phyloP scores from a whole-genome alignment of 2,329 filamentous ascomycete species.

The Metarhizium guizhouense region DNA sequence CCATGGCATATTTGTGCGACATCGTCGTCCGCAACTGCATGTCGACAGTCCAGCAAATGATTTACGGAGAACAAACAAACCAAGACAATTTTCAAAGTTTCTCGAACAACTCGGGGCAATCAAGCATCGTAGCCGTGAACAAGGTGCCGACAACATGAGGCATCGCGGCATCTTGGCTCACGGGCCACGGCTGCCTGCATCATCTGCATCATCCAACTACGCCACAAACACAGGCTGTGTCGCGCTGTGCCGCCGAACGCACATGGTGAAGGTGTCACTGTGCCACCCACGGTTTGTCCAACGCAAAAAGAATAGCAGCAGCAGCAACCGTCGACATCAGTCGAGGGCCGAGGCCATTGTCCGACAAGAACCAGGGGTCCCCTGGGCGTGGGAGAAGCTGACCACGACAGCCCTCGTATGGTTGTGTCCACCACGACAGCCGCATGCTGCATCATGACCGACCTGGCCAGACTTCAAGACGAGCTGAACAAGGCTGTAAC shows the following conservation, averaged over 20 bases:
- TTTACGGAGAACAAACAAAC: background rate
- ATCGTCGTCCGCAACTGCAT: too few relatives aligned
- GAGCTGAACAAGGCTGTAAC: too few relatives aligned
- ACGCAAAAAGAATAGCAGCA: too few relatives aligned
- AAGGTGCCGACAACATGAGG: background rate
- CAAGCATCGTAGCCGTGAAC: background rate
- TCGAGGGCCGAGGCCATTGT: background rate
- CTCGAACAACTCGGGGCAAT: background rate
- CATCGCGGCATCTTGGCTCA: background rate
- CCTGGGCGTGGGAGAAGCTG: background rate
- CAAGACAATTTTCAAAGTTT: background rate
- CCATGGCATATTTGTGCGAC: too few relatives aligned
- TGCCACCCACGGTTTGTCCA: background rate
- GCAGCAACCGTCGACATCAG: background rate
- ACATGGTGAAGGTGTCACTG: background rate
- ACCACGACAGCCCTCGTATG: background rate
- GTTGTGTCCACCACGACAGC: background rate
- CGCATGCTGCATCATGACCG: background rate
- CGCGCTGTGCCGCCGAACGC: background rate
- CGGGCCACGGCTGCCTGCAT: background rate
- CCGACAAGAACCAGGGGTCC: background rate
- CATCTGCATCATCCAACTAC: background rate
- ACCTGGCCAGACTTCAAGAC: too few relatives aligned
- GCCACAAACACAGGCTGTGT: background rate
- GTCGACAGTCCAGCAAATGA: background rate